Evolutionary conservation across 2,329 filamentous ascomycete species (phyloP).

Genomic region (Fusarium denticulatum): DNA sequence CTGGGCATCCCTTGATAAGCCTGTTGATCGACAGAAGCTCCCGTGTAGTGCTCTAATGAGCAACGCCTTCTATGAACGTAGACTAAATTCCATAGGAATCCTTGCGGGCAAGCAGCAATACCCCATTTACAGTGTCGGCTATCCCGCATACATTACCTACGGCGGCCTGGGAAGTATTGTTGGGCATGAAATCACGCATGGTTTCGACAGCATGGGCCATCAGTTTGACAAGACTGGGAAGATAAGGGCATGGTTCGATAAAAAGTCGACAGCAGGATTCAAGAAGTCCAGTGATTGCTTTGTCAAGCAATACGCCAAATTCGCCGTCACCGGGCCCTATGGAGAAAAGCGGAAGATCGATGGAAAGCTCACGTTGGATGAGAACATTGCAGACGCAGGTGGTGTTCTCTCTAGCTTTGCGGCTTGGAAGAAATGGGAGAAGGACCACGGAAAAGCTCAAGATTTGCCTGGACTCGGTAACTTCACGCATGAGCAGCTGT

Average conservation of each 20-base stretch:
- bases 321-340: constrained; percentile 65
- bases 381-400: constrained; percentile 77
- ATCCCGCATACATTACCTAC: constrained; percentile 73
- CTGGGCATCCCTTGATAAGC: constrained; percentile 69
- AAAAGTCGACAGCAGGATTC: constrained; percentile 67
- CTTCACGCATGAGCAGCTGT: constrained; percentile 75
- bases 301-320: constrained; percentile 72
- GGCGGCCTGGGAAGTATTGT: constrained; percentile 73
- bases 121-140: constrained; percentile 69
- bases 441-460: constrained; percentile 57
- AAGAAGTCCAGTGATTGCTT: constrained; percentile 69
- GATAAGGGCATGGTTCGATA: constrained; percentile 73
- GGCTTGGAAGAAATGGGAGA: constrained; percentile 71
- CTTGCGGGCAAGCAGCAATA: constrained; percentile 71
- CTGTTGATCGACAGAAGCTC: constrained; percentile 69
- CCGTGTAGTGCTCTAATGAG: constrained; percentile 68
- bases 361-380: constrained; percentile 70
- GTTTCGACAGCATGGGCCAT: constrained; percentile 73
- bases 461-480: constrained; percentile 68
- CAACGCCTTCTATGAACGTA: constrained; percentile 73
- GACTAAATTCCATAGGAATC: constrained; percentile 73
- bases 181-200: constrained; percentile 76
- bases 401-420: constrained; percentile 70
- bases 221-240: constrained; percentile 73
- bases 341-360: constrained; percentile 68